phyloP scores from a whole-genome alignment of 176 grass and related monocot species.

The Alopecurus myosuroides region DNA sequence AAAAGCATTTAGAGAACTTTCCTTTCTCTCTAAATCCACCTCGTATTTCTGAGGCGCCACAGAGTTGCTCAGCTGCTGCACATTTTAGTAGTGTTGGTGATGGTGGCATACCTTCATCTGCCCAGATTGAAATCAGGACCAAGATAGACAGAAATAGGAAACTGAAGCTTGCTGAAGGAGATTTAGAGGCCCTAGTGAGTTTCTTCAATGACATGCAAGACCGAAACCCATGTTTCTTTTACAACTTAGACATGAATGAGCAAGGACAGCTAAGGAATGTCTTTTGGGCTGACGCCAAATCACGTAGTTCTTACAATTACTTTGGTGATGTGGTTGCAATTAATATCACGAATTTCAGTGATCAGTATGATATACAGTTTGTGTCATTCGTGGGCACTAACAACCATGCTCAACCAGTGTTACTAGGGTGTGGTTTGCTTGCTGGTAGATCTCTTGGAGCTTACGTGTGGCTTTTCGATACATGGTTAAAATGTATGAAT shows the following conservation, averaged over 20 bases:
- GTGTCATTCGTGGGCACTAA: conserved; percentile 69
- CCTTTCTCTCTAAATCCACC: conserved; percentile 48
- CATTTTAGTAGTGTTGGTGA: conserved; percentile 18
- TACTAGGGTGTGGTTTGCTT: conserved; percentile 71
- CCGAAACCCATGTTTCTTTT: conserved; percentile 69
- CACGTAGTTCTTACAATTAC: conserved; percentile 63
- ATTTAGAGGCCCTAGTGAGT: conserved; percentile 60
- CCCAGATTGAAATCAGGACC: conserved; percentile 43
- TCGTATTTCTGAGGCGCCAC: conserved; percentile 23
- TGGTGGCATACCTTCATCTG: conserved; percentile 25
- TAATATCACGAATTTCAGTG: conserved; percentile 54
- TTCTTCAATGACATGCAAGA: conserved; percentile 78
- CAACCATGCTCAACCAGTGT: conserved; percentile 58
- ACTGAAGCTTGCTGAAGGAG: conserved; percentile 63
- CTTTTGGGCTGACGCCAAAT: conserved; percentile 79
- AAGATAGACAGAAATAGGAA: conserved; percentile 62
- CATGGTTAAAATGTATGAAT: conserved; percentile 74
- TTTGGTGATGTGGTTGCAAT: conserved; percentile 75
- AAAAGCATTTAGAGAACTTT: conserved; percentile 60
- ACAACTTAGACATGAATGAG: conserved; percentile 79
- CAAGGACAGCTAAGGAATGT: conserved; percentile 80
- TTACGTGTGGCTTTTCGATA: conserved; percentile 78
- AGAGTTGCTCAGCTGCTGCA: conserved; percentile 19
- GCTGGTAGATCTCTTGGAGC: conserved; percentile 62
- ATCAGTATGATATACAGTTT: conserved; percentile 63